Evolutionary conservation across 495 filamentous ascomycete species (phyloP), one percentile per base, ranked within the genome.

Genomic region (Penicillium silybi): DNA sequence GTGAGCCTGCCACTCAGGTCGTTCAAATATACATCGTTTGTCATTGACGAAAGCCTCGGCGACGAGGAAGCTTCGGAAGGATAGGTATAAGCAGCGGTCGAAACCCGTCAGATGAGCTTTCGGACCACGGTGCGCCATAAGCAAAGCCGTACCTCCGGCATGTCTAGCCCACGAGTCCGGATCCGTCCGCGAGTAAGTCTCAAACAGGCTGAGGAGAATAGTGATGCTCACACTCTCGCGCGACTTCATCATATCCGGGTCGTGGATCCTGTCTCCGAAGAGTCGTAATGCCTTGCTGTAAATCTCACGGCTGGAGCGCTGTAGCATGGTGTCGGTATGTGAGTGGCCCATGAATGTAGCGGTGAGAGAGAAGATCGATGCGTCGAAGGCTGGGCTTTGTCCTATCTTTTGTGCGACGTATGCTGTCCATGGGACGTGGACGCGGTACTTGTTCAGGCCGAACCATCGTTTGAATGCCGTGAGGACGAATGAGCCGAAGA

Each of bases 281-380:
- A 64, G 41, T 13, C 62, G 48, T 19, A 72, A 57, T 10, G 68
- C 64, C 25, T 63, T 60, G 18, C 64, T 67, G 48, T 72, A 72
- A 22, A 67, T 54, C 8, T 63, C 61, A 9, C 47, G 46, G 8
- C 64, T 52, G 10, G 66, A 65, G 11, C 52, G 54, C 29, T 57
- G 57, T 2, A 65, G 45, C 2, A 41, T 41, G 16, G 32, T 49
- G 37, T 54, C 38, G 42, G 46, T 41, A 41, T 60, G 48, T 11
- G 52, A 35, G 18, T 57, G 47, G 11, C 51, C 53, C 53, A 63
- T 49, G 54, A 60, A 60, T 4, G 57, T 53, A 0, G 54, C 44
- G 44, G 54, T 63, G 44, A 63, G 39, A 45, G 51, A 53, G 48
- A 55, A 60, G 22, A 63, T 40, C 2, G 61, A 50, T n/a, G 52